Base-by-base conservation (phyloP, 768 basidiomycete genomes). In the Lentinula raphanica region DNA sequence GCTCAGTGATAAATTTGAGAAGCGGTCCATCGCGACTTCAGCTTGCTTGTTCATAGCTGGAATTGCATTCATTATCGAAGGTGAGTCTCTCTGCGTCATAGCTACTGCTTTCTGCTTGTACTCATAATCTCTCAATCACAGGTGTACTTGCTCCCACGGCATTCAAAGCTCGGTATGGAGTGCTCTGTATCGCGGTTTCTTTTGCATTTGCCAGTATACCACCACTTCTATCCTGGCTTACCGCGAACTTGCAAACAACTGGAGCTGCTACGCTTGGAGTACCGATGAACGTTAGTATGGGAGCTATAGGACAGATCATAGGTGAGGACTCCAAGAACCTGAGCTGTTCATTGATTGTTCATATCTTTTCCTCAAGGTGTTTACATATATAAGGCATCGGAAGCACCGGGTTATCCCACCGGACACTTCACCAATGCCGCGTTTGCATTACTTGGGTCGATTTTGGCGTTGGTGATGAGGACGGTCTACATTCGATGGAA, bases 221-320 rank as follows among this genome's bases (percentile, higher is more conserved):
- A 3, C 68, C 73, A 3, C 66, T 70, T 2, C 63, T 74, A 28
- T 72, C 72, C 40, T 74, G 73, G 73, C 63, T 74, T 29, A 66
- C 72, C 4, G 69, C 69, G 19, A 74, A 74, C 58, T 60, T 72
- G 48, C 64, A 59, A 44, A 62, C 61, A 25, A 74, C 72, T 1
- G 64, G 66, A 0, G 67, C 70, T 0, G 59, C 67, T 7, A 70
- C 71, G 21, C 65, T 74, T 21, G 68, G 65, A 7, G 65, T 72
- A 11, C 68, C 70, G 12, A 29, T 72, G 29, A 73, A 70, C 58
- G 66, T 73, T 35, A 69, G 70, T 21, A 66, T 71, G 32, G 73
- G 72, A 3, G 69, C 70, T n/a, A 49, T 69, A 4, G 73, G 73
- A 4, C 73, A 74, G 60, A 73, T 74, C 62, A 67, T 73, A 21